Percentiles rank a stretch among this genome's conserved stretches.
phyloP scores from a whole-genome alignment of 169 alveolate species.

The Cryptosporidium tyzzeri region DNA sequence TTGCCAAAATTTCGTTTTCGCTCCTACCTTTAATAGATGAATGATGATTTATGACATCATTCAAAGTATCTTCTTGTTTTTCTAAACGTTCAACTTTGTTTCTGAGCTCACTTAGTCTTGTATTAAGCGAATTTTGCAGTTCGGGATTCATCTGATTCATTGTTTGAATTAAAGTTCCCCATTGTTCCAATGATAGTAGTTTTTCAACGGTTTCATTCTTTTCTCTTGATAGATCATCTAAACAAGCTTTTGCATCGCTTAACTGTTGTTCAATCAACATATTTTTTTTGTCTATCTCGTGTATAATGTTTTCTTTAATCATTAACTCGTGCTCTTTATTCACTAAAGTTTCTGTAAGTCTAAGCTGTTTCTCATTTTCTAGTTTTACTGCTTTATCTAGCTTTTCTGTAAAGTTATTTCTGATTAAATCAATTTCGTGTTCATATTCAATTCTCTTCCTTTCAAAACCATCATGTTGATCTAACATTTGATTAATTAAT shows the following conservation, averaged over 20 bases:
- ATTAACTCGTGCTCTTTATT: conserved; percentile 71
- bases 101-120: conserved; percentile 41
- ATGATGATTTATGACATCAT: neutral
- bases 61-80: conserved; percentile 24
- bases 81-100: conserved; percentile 28
- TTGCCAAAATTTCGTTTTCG: neutral
- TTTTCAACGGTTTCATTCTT: conserved; percentile 68
- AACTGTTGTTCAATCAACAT: conserved; percentile 43
- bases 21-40: neutral
- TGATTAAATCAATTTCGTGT: conserved; percentile 46
- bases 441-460: conserved; percentile 66
- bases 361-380: conserved; percentile 65
- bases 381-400: conserved; percentile 46
- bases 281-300: conserved; percentile 65
- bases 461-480: conserved; percentile 76
- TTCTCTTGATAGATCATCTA: conserved; percentile 38
- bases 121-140: conserved; percentile 22
- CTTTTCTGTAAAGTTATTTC: conserved; percentile 39
- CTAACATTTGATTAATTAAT: conserved; percentile 61
- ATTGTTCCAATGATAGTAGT: conserved; percentile 39
- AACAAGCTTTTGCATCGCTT: neutral
- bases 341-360: conserved; percentile 65
- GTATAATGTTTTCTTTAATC: conserved; percentile 49
- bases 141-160: conserved; percentile 60
- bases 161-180: conserved; percentile 64